Percentiles rank a stretch among this genome's conserved stretches.
These are phyloP conservation scores for Mortierella sp. DNA, from an alignment of 371 early-diverging fungal species.

Conservation along the genomic window DNA sequence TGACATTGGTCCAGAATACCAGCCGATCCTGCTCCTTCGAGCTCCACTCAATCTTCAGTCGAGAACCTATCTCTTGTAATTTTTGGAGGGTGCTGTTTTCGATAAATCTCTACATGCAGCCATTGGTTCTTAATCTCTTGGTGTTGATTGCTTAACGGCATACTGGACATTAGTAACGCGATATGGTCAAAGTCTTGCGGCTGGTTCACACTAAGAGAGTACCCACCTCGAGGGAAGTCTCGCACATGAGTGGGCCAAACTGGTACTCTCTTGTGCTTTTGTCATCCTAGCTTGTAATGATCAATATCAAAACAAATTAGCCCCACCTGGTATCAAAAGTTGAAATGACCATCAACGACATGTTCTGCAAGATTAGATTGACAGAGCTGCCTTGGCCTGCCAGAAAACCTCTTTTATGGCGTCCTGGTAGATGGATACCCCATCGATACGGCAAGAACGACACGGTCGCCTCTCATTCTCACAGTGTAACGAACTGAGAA, in stretches of 20 bases:
- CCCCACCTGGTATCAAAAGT: too few species aligned
- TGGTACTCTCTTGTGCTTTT: conserved; percentile 4
- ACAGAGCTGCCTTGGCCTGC: not conserved
- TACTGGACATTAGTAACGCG: not conserved
- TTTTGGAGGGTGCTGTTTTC: not conserved
- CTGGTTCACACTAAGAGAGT: not conserved
- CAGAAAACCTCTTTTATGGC: conserved; percentile 12
- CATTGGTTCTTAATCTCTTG: conserved; percentile 3
- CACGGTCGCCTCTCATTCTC: conserved; percentile 13
- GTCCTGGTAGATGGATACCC: not conserved
- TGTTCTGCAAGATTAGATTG: not conserved
- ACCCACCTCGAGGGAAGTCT: conserved; percentile 2
- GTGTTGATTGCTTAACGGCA: not conserved
- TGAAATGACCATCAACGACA: not conserved
- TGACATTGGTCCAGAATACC: conserved; percentile 3
- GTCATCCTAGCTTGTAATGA: not conserved
- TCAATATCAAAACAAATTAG: not conserved
- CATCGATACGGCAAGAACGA: conserved; percentile 18
- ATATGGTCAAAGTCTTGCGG: conserved; percentile 15
- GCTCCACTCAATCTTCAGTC: conserved; percentile 11
- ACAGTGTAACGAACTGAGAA: conserved; percentile 9
- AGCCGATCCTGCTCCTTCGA: conserved; percentile 1
- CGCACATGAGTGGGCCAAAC: conserved; percentile 3
- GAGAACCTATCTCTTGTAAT: conserved; percentile 7
- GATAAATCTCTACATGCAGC: conserved; percentile 1